Percentiles rank a stretch among this genome's conserved stretches.
These are phyloP conservation scores for Magnusiomyces clavatus DNA, from an alignment of 1,139 yeast genomes.

Conservation along the genomic window DNA sequence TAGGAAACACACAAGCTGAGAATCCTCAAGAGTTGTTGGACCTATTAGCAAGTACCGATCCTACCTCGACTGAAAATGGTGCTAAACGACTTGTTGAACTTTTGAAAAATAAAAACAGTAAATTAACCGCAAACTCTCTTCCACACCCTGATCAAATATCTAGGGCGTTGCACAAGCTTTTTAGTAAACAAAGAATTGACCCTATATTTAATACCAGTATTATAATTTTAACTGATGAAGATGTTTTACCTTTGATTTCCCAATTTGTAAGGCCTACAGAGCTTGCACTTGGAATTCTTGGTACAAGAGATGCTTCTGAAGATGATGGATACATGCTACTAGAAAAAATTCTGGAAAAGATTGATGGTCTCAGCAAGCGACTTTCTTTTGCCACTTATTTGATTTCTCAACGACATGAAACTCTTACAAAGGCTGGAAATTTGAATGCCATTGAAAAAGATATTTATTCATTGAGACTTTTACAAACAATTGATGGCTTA, in stretches of 20 bases:
- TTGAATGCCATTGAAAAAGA: neutral
- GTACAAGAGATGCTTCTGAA: neutral
- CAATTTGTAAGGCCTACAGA: slow-evolving; percentile 2
- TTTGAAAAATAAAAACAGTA: neutral
- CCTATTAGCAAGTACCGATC: neutral
- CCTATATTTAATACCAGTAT: neutral
- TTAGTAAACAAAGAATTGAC: neutral
- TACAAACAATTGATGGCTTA: neutral
- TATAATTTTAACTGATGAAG: neutral
- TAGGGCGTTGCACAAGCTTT: neutral
- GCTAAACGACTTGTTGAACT: neutral
- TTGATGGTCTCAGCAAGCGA: neutral
- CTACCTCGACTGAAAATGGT: neutral
- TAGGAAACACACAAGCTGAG: neutral
- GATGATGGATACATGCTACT: neutral
- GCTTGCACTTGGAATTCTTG: slow-evolving; percentile 1
- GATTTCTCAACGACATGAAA: slow-evolving; percentile 4
- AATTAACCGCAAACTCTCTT: neutral
- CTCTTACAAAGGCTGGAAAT: neutral
- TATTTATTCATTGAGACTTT: neutral
- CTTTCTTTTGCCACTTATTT: slow-evolving; percentile 4
- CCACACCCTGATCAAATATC: neutral
- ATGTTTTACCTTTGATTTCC: neutral
- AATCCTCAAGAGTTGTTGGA: neutral
- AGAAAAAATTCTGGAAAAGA: slow-evolving; percentile 1